These are phyloP conservation scores for Candida cerambycidarum DNA, from an alignment of 805 yeast genomes.

Conservation along the genomic window DNA sequence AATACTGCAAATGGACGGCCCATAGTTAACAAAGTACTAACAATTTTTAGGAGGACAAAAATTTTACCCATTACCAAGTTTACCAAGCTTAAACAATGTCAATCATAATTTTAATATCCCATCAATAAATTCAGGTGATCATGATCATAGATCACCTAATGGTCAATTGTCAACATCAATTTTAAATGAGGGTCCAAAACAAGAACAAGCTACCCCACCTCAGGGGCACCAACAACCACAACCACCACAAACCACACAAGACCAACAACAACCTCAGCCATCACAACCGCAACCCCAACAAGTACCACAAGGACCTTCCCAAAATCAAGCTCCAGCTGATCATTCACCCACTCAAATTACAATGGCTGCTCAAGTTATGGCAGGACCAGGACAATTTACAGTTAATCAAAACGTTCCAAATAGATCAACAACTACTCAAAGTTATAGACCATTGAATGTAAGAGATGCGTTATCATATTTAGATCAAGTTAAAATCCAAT, in stretches of 20 bases:
- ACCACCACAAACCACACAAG: neutral
- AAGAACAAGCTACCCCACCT: conserved; percentile 2
- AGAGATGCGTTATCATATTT: conserved; percentile 93
- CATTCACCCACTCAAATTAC: conserved; percentile 2
- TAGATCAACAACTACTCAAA: conserved; percentile 40
- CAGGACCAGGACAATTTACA: conserved; percentile 12
- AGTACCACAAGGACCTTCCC: conserved; percentile 1
- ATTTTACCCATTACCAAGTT: conserved; percentile 50
- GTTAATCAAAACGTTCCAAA: conserved; percentile 38
- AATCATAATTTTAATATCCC: conserved; percentile 51
- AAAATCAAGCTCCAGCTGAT: conserved; percentile 20
- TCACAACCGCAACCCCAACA: conserved; percentile 8
- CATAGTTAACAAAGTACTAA: conserved; percentile 19
- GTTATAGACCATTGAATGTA: conserved; percentile 83
- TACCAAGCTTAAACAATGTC: conserved; percentile 47
- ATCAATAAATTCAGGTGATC: conserved; percentile 35
- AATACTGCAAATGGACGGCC: neutral
- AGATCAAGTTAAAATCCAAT: conserved; percentile 93
- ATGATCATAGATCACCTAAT: conserved; percentile 5
- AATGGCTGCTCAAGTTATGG: conserved; percentile 5
- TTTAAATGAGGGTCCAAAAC: neutral
- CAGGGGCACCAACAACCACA: conserved; percentile 8
- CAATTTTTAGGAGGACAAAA: conserved; percentile 39
- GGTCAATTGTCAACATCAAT: conserved; percentile 5
- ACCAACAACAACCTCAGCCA: neutral